phyloP scores from a whole-genome alignment of 305 asterid genomes.

The Solanum aculeatissimum region DNA sequence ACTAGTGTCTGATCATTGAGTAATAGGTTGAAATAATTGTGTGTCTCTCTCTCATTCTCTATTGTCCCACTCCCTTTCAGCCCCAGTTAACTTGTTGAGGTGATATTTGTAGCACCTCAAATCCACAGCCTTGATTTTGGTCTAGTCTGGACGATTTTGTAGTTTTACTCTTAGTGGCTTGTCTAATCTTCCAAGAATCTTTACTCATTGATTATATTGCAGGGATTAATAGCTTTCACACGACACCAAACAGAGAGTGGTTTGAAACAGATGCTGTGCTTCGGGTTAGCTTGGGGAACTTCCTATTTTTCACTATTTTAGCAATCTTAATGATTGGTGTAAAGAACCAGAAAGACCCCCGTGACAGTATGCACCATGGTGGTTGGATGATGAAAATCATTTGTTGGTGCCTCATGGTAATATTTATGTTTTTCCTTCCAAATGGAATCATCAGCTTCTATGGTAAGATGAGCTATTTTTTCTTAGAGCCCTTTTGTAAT shows the following conservation, averaged over 20 bases:
- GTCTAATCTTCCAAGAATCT: neutral
- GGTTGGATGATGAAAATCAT: conserved; percentile 94
- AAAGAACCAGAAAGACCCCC: conserved; percentile 87
- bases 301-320: conserved; percentile 72
- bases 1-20: neutral
- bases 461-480: conserved; percentile 31
- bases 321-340: conserved; percentile 81
- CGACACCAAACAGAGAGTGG: conserved; percentile 89
- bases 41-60: neutral
- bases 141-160: neutral
- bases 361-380: conserved; percentile 83
- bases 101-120: neutral
- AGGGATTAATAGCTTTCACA: conserved; percentile 93
- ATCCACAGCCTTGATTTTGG: neutral
- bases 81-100: neutral
- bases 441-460: conserved; percentile 81
- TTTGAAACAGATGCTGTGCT: conserved; percentile 93
- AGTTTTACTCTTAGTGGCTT: neutral
- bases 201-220: conserved; percentile 2
- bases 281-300: conserved; percentile 95
- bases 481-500: neutral
- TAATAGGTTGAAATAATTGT: neutral
- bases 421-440: conserved; percentile 85
- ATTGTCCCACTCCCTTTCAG: neutral
- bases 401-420: conserved; percentile 81